Percentiles rank a stretch among this genome's conserved stretches.
Conservation (phyloP, 176 grass and related monocot genomes). For the Phoenix dactylifera region DNA sequence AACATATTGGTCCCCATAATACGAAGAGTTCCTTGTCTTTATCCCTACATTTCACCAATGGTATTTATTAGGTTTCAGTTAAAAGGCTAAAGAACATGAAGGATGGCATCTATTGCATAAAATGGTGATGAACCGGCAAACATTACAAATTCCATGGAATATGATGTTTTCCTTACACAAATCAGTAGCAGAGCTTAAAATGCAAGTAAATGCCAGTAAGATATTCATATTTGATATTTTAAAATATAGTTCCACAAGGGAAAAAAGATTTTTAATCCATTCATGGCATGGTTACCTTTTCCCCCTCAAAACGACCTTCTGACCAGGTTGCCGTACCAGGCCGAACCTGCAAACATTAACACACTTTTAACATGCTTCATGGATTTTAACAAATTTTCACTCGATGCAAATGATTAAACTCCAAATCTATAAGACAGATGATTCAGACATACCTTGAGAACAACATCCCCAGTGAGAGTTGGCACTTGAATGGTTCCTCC, state of each 20-base stretch:
- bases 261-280: too few species aligned
- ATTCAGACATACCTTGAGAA: conserved; percentile 13
- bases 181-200: neutral
- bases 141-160: too few species aligned
- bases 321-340: conserved; percentile 90
- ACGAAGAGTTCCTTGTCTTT: conserved; percentile 51
- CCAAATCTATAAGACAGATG: neutral
- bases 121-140: too few species aligned
- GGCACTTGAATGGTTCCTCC: conserved; percentile 8
- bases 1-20: conserved; percentile 74
- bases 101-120: too few species aligned
- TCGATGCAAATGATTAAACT: neutral
- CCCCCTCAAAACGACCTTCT: conserved; percentile 94
- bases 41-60: conserved; percentile 40
- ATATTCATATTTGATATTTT: too few species aligned
- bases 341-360: conserved; percentile 47
- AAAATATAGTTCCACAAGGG: too few species aligned
- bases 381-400: neutral
- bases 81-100: neutral
- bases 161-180: too few species aligned
- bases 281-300: conserved; percentile 49
- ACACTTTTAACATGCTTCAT: neutral
- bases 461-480: conserved; percentile 11
- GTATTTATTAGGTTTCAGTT: conserved; percentile 1
- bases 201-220: too few species aligned